These are phyloP conservation scores for Calonectria leucothoes DNA, from an alignment of 2,329 filamentous ascomycete genomes.

Conservation along the genomic window DNA sequence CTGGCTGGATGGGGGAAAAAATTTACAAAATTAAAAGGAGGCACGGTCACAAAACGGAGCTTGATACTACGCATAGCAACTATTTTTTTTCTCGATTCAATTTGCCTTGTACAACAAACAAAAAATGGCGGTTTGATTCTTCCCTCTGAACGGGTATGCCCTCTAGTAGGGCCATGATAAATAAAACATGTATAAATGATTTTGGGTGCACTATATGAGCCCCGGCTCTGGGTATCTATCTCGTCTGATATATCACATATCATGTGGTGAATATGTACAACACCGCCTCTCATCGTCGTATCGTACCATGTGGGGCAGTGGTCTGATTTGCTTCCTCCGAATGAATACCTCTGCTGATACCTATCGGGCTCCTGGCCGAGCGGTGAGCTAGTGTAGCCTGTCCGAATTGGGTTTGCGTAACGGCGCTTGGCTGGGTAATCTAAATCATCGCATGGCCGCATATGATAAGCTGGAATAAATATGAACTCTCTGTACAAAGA, in stretches of 20 bases:
- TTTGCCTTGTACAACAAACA: background rate
- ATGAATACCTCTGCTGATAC: background rate
- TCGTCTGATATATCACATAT: background rate
- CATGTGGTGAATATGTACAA: background rate
- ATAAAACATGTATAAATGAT: constrained; percentile 3
- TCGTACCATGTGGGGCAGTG: background rate
- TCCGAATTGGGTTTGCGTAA: background rate
- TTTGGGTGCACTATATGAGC: background rate
- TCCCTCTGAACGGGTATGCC: background rate
- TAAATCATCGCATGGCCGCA: background rate
- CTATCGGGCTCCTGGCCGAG: background rate
- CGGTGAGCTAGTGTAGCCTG: background rate
- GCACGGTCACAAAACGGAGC: constrained; percentile 18
- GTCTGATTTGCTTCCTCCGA: background rate
- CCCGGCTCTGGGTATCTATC: constrained; percentile 15
- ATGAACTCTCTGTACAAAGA: background rate
- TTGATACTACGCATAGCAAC: constrained; percentile 31
- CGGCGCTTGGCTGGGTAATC: background rate
- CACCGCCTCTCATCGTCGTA: background rate
- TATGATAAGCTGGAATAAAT: background rate
- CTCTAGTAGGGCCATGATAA: background rate
- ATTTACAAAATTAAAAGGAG: no score
- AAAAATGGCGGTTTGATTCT: constrained; percentile 4
- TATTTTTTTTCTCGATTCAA: background rate
- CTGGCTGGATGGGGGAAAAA: constrained; percentile 42